Conservation (phyloP, 2,329 filamentous ascomycete genomes). For the Diatrype stigma region DNA sequence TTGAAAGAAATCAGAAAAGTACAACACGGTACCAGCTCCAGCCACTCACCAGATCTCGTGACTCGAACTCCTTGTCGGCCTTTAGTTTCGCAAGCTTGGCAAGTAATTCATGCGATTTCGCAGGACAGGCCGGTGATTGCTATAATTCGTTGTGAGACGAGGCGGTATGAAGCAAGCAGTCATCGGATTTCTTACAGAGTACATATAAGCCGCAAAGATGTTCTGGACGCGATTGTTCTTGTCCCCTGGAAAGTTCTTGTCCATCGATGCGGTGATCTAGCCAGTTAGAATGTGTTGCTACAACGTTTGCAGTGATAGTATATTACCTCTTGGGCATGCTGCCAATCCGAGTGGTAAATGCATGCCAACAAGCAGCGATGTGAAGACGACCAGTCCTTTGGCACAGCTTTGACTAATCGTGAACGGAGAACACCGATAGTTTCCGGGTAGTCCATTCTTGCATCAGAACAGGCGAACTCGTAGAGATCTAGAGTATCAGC, state of each 20-base stretch:
- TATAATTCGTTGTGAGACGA: slow-evolving; percentile 8
- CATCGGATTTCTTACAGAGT: slow-evolving; percentile 39
- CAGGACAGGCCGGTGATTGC: slow-evolving; percentile 27
- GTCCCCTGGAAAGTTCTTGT: slow-evolving; percentile 47
- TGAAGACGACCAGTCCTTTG: slow-evolving; percentile 39
- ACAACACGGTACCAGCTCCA: background rate
- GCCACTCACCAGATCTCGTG: slow-evolving; percentile 11
- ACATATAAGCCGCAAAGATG: slow-evolving; percentile 48
- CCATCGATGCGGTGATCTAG: slow-evolving; percentile 51
- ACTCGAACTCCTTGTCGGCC: slow-evolving; percentile 20
- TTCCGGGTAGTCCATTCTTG: slow-evolving; percentile 40
- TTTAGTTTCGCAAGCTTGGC: slow-evolving; percentile 38
- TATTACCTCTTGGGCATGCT: slow-evolving; percentile 52
- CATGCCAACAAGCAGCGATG: slow-evolving; percentile 49
- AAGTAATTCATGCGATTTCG: slow-evolving; percentile 48
- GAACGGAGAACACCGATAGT: slow-evolving; percentile 47
- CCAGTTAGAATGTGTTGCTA: slow-evolving; percentile 1
- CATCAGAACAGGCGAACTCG: slow-evolving; percentile 47
- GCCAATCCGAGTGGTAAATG: slow-evolving; percentile 50
- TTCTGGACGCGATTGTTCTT: slow-evolving; percentile 50
- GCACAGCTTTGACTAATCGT: slow-evolving; percentile 49
- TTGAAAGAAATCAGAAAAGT: background rate
- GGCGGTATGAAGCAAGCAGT: background rate
- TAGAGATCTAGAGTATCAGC: slow-evolving; percentile 49
- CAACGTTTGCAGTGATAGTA: background rate